Percentiles rank a stretch among this genome's conserved stretches.
These are phyloP conservation scores for Gracilaria domingensis DNA, from an alignment of 23 red algal genomes.

Conservation along the genomic window DNA sequence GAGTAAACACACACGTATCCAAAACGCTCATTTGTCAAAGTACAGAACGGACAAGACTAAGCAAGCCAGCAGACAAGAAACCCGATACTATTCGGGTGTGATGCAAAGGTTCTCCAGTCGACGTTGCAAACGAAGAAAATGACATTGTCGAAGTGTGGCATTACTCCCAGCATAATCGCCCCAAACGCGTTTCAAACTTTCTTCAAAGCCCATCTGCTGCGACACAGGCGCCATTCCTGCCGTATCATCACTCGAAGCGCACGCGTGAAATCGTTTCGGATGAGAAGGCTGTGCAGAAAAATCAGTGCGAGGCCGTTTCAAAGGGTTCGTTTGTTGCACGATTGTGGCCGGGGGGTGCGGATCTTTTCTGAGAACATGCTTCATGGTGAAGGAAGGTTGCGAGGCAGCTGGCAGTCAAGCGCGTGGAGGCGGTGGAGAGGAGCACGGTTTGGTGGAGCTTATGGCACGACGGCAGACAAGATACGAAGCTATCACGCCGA, in stretches of 20 bases:
- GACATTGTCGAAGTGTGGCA: constrained; percentile 19
- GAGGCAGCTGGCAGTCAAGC: not conserved
- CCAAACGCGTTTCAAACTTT: constrained; percentile 12
- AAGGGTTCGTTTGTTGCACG: constrained; percentile 6
- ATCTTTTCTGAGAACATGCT: constrained; percentile 1
- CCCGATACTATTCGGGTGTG: not conserved
- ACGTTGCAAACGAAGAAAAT: constrained; percentile 31
- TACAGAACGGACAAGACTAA: not conserved
- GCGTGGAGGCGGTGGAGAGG: not conserved
- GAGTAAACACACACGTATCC: no score
- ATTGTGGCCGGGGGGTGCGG: not conserved
- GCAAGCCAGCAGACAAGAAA: not conserved
- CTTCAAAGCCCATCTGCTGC: not conserved
- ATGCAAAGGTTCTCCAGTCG: not conserved
- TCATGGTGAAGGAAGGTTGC: not conserved
- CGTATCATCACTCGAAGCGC: not conserved
- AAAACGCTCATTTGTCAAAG: not conserved
- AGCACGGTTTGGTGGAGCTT: not conserved
- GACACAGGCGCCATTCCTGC: not conserved
- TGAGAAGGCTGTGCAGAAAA: not conserved
- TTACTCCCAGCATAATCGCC: not conserved
- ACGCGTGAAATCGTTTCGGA: not conserved
- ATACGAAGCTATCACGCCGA: no score
- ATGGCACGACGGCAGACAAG: no score
- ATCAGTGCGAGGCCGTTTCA: constrained; percentile 1